Base-by-base conservation (phyloP, 805 yeast genomes). In the Myxozyma neotropica region DNA sequence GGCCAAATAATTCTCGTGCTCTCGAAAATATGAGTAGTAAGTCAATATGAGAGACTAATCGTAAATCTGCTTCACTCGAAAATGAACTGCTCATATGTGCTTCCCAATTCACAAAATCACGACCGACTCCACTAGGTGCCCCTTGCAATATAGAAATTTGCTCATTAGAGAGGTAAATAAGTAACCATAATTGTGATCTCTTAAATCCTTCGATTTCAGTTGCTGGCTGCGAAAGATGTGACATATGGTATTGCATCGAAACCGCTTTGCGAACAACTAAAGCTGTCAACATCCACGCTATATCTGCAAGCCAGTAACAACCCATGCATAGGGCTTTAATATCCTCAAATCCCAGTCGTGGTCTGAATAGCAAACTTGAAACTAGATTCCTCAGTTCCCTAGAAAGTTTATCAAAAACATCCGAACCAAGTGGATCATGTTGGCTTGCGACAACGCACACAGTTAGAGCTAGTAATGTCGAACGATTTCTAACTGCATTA, bases 361-460 rank as follows among this genome's bases (percentile, higher is more conserved):
- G 63, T 4, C 63, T 39, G 31, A 59, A 59, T 31, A 59, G 29
- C 12, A 55, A 27, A 12, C 48, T 42, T 7, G 63, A 44, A 6
- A 43, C 57, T 12, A 59, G 31, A 35, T 31, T 59, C 17, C 57
- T 23, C 12, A 59, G 38, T 46, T 59, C 63, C 8, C 38, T 40
- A n/a, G 55, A 56, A 7, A 59, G 33, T n/a, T 27, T 55, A 19
- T 59, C 63, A 27, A 50, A 59, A 2, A 47, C 38, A 27, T 59
- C 63, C 19, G 61, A 56, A 15, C 63, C 60, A 2, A 55, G 46
- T 4, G 63, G 63, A 35, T 59, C 63, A 35, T 59, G 63, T 19
- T 44, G 47, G n/a, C 61, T 26, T 2, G 63, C 63, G 10, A 59
- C 63, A 5, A 54, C 48, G 26, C 63, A 59, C 15, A 55, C 43